Conservation (phyloP, 2,329 filamentous ascomycete species). For the Phaeomoniella chlamydospora region DNA sequence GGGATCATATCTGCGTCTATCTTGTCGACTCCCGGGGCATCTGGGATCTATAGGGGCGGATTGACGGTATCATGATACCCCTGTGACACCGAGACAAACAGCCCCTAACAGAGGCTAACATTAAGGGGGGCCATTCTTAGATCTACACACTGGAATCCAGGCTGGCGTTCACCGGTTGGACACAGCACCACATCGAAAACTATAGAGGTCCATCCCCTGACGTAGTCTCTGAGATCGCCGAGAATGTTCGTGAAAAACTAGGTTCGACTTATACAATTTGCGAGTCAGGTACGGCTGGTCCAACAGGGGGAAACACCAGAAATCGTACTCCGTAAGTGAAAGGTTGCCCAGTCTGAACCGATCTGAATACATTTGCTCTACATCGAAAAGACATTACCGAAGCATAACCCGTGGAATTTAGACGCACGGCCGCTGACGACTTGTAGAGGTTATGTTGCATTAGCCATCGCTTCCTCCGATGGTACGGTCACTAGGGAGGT, state of each 20-base stretch:
- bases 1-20: conserved; percentile 46
- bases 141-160: conserved; percentile 46
- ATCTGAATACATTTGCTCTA: too few species aligned
- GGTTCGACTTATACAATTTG: conserved; percentile 41
- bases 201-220: conserved; percentile 47
- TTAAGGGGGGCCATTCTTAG: conserved; percentile 6
- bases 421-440: too few species aligned
- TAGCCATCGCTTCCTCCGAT: conserved; percentile 42
- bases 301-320: conserved; percentile 39
- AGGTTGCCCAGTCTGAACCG: too few species aligned
- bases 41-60: conserved; percentile 45
- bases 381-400: too few species aligned
- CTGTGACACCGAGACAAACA: background rate
- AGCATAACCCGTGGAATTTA: too few species aligned
- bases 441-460: conserved; percentile 43
- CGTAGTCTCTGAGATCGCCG: conserved; percentile 41
- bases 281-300: conserved; percentile 51
- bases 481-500: conserved; percentile 39
- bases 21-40: conserved; percentile 44
- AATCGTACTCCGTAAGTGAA: conserved; percentile 40
- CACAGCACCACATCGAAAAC: conserved; percentile 30
- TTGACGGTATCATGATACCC: conserved; percentile 26
- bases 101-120: background rate
- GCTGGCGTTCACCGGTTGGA: conserved; percentile 47
- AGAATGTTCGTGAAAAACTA: conserved; percentile 39